These are phyloP conservation scores for Ormosia emarginata DNA, from an alignment of 306 rosid species.

Conservation along the genomic window DNA sequence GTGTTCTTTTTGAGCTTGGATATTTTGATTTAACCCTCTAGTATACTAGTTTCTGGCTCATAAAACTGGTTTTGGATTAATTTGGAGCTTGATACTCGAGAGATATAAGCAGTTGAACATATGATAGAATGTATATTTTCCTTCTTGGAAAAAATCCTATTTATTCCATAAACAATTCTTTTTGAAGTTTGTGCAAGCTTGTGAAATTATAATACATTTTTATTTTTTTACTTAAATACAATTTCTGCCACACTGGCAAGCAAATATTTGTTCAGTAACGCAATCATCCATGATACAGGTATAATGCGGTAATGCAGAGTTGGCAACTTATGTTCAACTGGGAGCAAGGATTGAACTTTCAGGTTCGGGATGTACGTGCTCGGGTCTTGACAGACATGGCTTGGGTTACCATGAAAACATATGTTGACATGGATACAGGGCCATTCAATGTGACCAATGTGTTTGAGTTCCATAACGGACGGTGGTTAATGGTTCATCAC, in stretches of 20 bases:
- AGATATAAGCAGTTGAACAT: constrained; percentile 6
- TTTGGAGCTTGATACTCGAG: constrained; percentile 1
- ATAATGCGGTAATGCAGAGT: constrained; percentile 71
- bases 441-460: constrained; percentile 81
- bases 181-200: not conserved
- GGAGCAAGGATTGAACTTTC: constrained; percentile 86
- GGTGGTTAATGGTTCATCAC: constrained; percentile 96
- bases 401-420: constrained; percentile 94
- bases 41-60: not conserved
- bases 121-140: not conserved
- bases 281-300: constrained; percentile 47
- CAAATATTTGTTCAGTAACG: not conserved
- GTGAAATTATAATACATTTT: not conserved
- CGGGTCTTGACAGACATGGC: constrained; percentile 89
- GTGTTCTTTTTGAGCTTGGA: not conserved
- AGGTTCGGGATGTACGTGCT: constrained; percentile 82
- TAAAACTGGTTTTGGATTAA: not conserved
- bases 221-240: not conserved
- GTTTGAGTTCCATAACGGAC: constrained; percentile 74
- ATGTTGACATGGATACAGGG: constrained; percentile 68
- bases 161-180: not conserved
- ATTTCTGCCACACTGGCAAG: not conserved
- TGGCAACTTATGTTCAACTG: constrained; percentile 89
- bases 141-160: not conserved
- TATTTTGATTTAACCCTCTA: constrained; percentile 4